These are phyloP conservation scores for Carallia pectinifolia DNA, from an alignment of 345 rosid species.

Conservation along the genomic window DNA sequence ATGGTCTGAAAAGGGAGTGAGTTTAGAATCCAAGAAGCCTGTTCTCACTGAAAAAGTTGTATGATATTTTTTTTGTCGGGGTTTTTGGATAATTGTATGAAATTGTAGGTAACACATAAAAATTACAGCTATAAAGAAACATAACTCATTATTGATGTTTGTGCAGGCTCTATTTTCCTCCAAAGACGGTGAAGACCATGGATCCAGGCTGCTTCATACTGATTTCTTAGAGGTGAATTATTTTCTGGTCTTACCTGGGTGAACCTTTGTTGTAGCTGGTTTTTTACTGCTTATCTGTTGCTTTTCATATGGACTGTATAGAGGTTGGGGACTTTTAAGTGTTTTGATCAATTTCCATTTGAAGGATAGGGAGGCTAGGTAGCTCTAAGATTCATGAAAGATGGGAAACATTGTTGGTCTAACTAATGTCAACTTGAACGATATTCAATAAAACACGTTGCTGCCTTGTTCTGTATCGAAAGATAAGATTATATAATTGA, in stretches of 20 bases:
- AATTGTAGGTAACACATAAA: too few species aligned
- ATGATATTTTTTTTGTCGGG: too few species aligned
- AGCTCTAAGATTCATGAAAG: neutral
- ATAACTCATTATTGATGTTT: neutral
- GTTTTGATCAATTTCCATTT: neutral
- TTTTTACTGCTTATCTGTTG: neutral
- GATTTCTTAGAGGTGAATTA: slow-evolving; percentile 76
- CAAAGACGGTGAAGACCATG: slow-evolving; percentile 41
- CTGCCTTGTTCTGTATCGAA: neutral
- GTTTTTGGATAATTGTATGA: too few species aligned
- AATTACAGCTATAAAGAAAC: neutral
- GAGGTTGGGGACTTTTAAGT: neutral
- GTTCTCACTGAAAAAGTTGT: neutral
- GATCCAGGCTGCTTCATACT: slow-evolving; percentile 38
- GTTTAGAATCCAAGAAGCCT: neutral
- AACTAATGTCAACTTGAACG: neutral
- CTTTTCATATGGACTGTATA: neutral
- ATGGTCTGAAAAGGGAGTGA: too few species aligned
- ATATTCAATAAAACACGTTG: neutral
- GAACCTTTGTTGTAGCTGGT: neutral
- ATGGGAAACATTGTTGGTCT: neutral
- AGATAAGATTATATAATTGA: neutral
- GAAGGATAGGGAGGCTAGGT: neutral
- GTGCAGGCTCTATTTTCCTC: slow-evolving; percentile 55
- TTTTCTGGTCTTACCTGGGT: neutral